These are phyloP conservation scores for Zymoseptoria brevis DNA, from an alignment of 2,329 filamentous ascomycete species.

Conservation along the genomic window DNA sequence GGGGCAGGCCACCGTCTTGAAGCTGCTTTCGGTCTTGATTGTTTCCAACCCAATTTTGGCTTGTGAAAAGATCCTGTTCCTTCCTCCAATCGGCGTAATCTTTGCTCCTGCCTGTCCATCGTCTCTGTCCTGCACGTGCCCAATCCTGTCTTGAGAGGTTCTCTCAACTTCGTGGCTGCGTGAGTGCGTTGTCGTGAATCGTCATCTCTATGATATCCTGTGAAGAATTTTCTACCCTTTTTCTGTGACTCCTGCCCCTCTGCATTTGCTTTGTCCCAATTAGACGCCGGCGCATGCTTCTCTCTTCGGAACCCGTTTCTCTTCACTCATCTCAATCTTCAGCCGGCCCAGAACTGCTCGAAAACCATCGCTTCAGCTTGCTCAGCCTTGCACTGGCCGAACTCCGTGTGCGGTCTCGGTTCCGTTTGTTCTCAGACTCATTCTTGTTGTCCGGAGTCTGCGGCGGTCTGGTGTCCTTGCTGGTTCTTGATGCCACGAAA, in stretches of 20 bases:
- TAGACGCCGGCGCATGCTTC: not conserved
- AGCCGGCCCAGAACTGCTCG: not conserved
- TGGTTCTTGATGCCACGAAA: not conserved
- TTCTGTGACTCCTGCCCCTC: not conserved
- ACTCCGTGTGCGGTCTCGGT: not conserved
- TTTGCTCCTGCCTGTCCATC: constrained; percentile 14
- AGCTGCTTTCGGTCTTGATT: too few species aligned
- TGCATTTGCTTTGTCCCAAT: not conserved
- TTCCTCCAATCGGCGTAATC: not conserved
- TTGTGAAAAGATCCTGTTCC: too few species aligned
- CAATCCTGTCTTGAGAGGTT: not conserved
- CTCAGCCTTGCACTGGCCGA: not conserved
- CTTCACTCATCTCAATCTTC: not conserved
- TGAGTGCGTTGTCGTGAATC: not conserved
- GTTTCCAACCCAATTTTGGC: too few species aligned
- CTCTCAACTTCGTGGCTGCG: too few species aligned
- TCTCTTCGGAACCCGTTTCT: not conserved
- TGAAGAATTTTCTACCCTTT: not conserved
- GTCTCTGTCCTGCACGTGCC: not conserved
- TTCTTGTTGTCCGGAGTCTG: not conserved
- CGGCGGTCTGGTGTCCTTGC: not conserved
- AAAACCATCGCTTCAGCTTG: not conserved
- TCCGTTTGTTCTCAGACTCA: not conserved
- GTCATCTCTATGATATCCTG: not conserved
- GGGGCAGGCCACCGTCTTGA: too few species aligned